phyloP scores from a whole-genome alignment of 148 eudicot species.

The Cornus controversa region DNA sequence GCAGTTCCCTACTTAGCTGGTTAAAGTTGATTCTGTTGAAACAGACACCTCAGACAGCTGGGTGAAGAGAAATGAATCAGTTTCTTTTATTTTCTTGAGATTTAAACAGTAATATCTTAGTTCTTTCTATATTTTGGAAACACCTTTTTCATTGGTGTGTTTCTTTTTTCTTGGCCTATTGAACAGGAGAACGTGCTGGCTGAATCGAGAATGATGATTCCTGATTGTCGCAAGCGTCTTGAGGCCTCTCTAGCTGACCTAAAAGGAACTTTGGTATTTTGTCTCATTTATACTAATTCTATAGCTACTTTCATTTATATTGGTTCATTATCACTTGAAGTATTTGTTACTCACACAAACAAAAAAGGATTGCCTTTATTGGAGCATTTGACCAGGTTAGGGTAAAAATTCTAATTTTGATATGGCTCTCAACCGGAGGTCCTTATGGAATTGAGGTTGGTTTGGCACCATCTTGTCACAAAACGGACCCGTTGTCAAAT shows the following conservation, averaged over 20 bases:
- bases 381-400: not conserved
- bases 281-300: not conserved
- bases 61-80: not conserved
- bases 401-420: not conserved
- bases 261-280: constrained; percentile 66
- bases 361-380: not conserved
- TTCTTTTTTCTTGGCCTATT: constrained; percentile 2
- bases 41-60: not conserved
- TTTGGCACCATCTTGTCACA: too few species aligned
- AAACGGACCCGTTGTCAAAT: not conserved
- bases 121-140: not conserved
- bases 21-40: not conserved
- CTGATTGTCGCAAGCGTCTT: constrained; percentile 85
- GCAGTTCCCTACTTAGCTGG: not conserved
- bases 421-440: not conserved
- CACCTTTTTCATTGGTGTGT: not conserved
- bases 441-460: too few species aligned
- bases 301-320: not conserved
- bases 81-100: not conserved
- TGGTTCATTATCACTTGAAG: too few species aligned
- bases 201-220: constrained; percentile 98
- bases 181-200: constrained; percentile 87
- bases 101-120: not conserved
- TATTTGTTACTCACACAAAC: not conserved
- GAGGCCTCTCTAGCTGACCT: constrained; percentile 80